A percentile compares a stretch with the other conserved stretches of the same genome.
These are phyloP conservation scores for Aspergillus biplanus DNA, from an alignment of 495 filamentous ascomycete species.

Conservation along the genomic window DNA sequence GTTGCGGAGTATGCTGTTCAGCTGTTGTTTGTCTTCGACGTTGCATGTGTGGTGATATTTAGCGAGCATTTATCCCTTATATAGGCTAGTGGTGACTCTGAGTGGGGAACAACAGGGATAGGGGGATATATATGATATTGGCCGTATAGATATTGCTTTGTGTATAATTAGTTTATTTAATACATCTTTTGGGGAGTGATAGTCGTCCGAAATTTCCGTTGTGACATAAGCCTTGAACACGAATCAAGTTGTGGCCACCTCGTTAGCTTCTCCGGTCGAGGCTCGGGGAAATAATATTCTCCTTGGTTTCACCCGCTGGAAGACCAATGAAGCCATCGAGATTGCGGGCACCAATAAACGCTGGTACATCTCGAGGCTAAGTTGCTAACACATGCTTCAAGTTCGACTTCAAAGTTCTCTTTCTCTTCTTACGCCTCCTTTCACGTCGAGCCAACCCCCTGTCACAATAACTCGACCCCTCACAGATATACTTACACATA, in stretches of 20 bases:
- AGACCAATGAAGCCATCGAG: slow-evolving; percentile 1
- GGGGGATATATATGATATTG: neutral
- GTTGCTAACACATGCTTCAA: neutral
- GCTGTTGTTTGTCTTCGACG: neutral
- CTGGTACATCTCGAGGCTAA: neutral
- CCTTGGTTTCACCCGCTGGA: neutral
- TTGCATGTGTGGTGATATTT: slow-evolving; percentile 9
- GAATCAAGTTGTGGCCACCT: neutral
- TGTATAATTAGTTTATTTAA: neutral
- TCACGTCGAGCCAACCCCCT: too few relatives aligned
- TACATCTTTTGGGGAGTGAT: neutral
- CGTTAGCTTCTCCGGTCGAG: neutral
- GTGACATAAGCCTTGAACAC: neutral
- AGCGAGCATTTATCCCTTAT: slow-evolving; percentile 9
- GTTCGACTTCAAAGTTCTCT: neutral
- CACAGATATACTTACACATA: neutral
- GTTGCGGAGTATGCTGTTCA: slow-evolving; percentile 10
- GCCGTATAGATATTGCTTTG: neutral
- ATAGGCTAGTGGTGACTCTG: neutral
- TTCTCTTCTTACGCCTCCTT: neutral
- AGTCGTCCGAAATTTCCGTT: neutral
- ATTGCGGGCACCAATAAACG: slow-evolving; percentile 19
- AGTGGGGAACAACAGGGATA: neutral
- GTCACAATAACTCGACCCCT: neutral
- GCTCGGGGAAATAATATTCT: neutral